Percentiles rank a stretch among this genome's conserved stretches.
These are phyloP conservation scores for Sonneratia caseolaris DNA, from an alignment of 345 rosid genomes.

Conservation along the genomic window DNA sequence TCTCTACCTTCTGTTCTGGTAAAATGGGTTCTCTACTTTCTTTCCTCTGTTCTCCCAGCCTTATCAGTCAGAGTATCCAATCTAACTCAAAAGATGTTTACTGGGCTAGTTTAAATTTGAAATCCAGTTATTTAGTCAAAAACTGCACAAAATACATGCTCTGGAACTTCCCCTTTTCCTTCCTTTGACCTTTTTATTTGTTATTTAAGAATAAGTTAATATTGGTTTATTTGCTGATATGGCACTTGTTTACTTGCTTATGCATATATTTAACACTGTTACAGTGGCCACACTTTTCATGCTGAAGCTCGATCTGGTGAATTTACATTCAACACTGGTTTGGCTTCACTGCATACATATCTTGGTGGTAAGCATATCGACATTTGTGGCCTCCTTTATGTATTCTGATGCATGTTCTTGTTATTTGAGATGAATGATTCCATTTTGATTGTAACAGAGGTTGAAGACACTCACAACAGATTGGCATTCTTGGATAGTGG, in stretches of 20 bases:
- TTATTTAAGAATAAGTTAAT: background rate
- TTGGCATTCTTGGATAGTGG: slow-evolving; percentile 74
- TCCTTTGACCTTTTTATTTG: background rate
- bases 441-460: slow-evolving; percentile 36
- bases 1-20: too few relatives aligned
- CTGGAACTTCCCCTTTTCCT: background rate
- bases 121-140: background rate
- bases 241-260: slow-evolving; percentile 3
- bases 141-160: background rate
- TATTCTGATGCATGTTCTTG: background rate
- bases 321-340: slow-evolving; percentile 49
- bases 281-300: slow-evolving; percentile 19
- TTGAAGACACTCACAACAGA: slow-evolving; percentile 72
- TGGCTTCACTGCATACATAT: slow-evolving; percentile 85
- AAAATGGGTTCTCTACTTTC: too few relatives aligned
- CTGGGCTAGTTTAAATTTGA: background rate
- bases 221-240: background rate
- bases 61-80: background rate
- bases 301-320: slow-evolving; percentile 23
- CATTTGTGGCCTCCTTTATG: too few relatives aligned
- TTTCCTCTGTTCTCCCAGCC: too few relatives aligned
- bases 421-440: slow-evolving; percentile 7
- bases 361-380: slow-evolving; percentile 61
- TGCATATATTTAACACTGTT: slow-evolving; percentile 1
- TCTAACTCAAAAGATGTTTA: background rate